Base-by-base conservation (phyloP, 768 basidiomycete genomes). In the Gloeopeniophorella convolvens region DNA sequence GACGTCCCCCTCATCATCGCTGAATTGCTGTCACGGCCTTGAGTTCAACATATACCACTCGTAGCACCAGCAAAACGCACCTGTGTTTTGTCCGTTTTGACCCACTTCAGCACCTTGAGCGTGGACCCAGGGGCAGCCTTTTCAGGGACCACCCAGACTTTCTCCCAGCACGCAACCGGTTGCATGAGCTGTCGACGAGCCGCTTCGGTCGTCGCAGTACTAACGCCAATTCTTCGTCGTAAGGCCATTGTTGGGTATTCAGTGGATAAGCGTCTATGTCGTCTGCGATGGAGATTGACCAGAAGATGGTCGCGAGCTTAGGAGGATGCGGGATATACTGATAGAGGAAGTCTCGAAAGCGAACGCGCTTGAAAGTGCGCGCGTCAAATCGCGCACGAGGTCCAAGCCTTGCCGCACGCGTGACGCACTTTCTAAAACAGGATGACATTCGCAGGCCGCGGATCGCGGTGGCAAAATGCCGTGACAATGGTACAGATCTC, bases 121-220 rank as follows among this genome's bases (percentile, higher is more conserved):
- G 70, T 74, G 18, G 86, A 76, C 23, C 76, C 76, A 21, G 78
- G 65, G 15, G 77, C 59, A 20, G 77, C 69, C 46, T 70, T 72
- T 50, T 82, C 82, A 30, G 83, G 77, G 11, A 72, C 65, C 10
- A 77, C 71, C 85, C 85, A 87, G 30, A 74, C 70, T 67, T 83
- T 86, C 67, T 90, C 87, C 89, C 88, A 92, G 56, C 82, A 86
- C 23, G 75, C 78, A n/a, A 90, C 89, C 6, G 89, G 89, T 61
- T 87, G 85, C 84, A 90, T 89, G n/a, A 89, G 72, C 65, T 88
- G 84, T 51, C 87, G 77, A 32, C 87, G 76, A 28, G 87, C 86
- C 40, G 85, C 85, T 65, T 90, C 87, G 3, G 85, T 84, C 42
- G 83, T 83, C 41, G 85, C 83, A 20, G 74, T 72, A 60, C 81